A percentile compares a stretch with the other conserved stretches of the same genome.
Evolutionary conservation across 371 early-diverging fungal species (phyloP).

Genomic region (Mortierella sp.): DNA sequence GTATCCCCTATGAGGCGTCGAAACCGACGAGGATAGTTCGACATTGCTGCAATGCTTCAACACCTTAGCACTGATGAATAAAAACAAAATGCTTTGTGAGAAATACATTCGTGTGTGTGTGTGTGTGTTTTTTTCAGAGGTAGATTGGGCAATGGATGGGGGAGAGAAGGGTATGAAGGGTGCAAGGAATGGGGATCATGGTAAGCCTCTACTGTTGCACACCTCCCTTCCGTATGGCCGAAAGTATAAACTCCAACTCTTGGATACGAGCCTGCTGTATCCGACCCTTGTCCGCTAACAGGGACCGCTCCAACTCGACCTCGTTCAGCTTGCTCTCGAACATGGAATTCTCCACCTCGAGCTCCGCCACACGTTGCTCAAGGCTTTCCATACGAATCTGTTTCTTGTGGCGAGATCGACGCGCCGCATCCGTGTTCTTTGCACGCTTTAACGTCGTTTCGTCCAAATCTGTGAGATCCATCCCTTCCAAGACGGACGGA

Average conservation of each 20-base stretch:
- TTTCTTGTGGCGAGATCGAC: constrained; percentile 92
- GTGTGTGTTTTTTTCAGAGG: no score
- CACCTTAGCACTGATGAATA: no score
- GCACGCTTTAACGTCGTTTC: constrained; percentile 79
- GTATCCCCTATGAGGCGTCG: no score
- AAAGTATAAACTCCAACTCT: constrained; percentile 33
- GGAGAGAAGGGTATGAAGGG: neutral
- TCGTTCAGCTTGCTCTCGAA: constrained; percentile 67
- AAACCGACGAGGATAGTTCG: no score
- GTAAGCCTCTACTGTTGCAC: constrained; percentile 19
- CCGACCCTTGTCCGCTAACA: constrained; percentile 51
- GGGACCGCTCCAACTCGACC: constrained; percentile 45
- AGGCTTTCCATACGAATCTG: constrained; percentile 84
- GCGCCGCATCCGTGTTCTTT: constrained; percentile 95
- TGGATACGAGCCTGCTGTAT: constrained; percentile 50
- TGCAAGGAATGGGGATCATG: no score
- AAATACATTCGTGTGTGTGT: no score
- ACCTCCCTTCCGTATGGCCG: constrained; percentile 19
- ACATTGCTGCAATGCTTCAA: no score
- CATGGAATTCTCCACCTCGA: constrained; percentile 83
- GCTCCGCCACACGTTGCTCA: constrained; percentile 79
- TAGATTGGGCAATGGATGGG: no score
- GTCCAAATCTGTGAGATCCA: constrained; percentile 59
- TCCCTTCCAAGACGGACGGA: constrained; percentile 46
- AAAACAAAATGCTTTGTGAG: no score